A percentile compares a stretch with the other conserved stretches of the same genome.
phyloP scores from a whole-genome alignment of 352 stramenopile genomes.

The Thalassiosira exigua region DNA sequence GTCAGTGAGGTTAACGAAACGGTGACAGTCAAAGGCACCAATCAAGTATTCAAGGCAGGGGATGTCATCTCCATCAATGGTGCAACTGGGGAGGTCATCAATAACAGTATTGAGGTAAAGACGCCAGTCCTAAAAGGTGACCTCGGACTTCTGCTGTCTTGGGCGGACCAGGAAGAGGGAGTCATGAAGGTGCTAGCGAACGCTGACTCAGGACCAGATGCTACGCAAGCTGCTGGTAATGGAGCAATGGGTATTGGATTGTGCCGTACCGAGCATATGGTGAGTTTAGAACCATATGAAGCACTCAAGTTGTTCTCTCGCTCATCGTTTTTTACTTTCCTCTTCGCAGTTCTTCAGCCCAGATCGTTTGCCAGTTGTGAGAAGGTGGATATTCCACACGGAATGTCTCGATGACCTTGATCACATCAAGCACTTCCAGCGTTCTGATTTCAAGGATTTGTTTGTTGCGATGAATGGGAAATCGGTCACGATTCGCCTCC shows the following conservation, averaged over 20 bases:
- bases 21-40: conserved; percentile 67
- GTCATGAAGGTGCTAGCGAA: conserved; percentile 84
- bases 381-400: conserved; percentile 72
- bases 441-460: conserved; percentile 82
- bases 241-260: conserved; percentile 84
- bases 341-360: conserved; percentile 74
- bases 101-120: conserved; percentile 64
- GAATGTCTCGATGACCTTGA: conserved; percentile 65
- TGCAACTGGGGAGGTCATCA: conserved; percentile 72
- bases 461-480: conserved; percentile 83
- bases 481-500: conserved; percentile 81
- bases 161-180: conserved; percentile 77
- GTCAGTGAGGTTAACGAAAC: conserved; percentile 75
- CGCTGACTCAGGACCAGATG: conserved; percentile 82
- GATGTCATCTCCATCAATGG: conserved; percentile 80
- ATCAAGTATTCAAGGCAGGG: conserved; percentile 71
- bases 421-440: conserved; percentile 74
- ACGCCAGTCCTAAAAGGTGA: conserved; percentile 56
- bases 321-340: not conserved
- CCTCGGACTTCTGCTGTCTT: conserved; percentile 73
- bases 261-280: conserved; percentile 86
- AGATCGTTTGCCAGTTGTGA: conserved; percentile 66
- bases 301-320: not conserved
- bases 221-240: conserved; percentile 73
- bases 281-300: no score